Conservation (phyloP, 805 yeast species). For the Yamadazyma akitaensis region DNA sequence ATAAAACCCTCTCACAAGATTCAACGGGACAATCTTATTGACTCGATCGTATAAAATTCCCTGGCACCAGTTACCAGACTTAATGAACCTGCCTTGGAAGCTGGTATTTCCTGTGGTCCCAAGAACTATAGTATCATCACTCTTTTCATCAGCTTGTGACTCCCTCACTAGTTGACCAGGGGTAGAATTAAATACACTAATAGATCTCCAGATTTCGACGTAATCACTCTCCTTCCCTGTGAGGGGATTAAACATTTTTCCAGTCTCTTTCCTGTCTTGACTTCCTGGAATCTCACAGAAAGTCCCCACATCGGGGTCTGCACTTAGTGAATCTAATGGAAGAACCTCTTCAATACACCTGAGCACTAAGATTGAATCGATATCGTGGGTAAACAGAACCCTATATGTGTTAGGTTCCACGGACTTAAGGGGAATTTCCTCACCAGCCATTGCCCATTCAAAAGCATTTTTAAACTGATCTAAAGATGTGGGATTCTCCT, state of each 20-base stretch:
- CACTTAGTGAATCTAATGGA: slow-evolving; percentile 26
- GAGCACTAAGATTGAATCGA: slow-evolving; percentile 39
- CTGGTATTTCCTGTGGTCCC: slow-evolving; percentile 7
- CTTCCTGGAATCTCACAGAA: slow-evolving; percentile 38
- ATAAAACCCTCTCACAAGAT: slow-evolving; percentile 24
- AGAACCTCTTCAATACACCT: slow-evolving; percentile 25
- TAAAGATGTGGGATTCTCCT: slow-evolving; percentile 2
- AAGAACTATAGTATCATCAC: neutral
- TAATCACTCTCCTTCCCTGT: slow-evolving; percentile 43
- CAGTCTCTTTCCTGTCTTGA: slow-evolving; percentile 46
- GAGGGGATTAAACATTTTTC: slow-evolving; percentile 45
- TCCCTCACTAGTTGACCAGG: slow-evolving; percentile 25
- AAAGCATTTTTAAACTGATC: slow-evolving; percentile 30
- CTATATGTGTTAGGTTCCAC: slow-evolving; percentile 29
- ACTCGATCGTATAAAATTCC: slow-evolving; percentile 39
- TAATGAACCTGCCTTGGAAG: slow-evolving; percentile 43
- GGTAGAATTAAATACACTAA: slow-evolving; percentile 36
- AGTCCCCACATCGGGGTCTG: slow-evolving; percentile 44
- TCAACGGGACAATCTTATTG: slow-evolving; percentile 19
- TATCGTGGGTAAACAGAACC: slow-evolving; percentile 40
- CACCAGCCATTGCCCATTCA: slow-evolving; percentile 60
- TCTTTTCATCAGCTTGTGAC: neutral
- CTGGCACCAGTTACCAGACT: slow-evolving; percentile 51
- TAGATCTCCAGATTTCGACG: slow-evolving; percentile 53
- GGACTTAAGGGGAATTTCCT: slow-evolving; percentile 26